Evolutionary conservation across 2,329 filamentous ascomycete genomes (phyloP), one percentile per base, ranked within the genome.

Genomic region (Huntiella omanensis): DNA sequence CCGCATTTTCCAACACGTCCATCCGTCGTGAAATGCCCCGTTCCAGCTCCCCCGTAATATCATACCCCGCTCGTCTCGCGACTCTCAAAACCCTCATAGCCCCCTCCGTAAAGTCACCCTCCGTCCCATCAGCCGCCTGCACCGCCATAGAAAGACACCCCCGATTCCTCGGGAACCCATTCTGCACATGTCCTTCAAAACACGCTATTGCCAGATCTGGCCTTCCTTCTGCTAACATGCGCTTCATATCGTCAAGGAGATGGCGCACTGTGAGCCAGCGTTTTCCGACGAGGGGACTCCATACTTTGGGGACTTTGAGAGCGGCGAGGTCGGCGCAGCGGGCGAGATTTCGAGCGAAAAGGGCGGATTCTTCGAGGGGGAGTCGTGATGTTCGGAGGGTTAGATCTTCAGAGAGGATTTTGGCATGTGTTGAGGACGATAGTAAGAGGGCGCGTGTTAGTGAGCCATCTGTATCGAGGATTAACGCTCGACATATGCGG

Each of bases 191-290:
- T 28, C 16, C 33, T 22, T 47, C 40, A 28, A 50, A 50, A 11
- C 32, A 22, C 4, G 40, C 37, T n/a, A 46, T 38, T 1, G 44
- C 48, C 4, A 43, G 40, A 4, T 33, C 32, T 3, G 33, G 33
- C 4, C 43, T 37, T 5, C 41, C 45, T 5, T 42, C 6, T 5
- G 42, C 36, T 22, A 47, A 41, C 8, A 36, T 33, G 4, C 32
- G 19, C 41, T 50, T 50, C 48, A 50, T 50, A n/a, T 39, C 19
- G 13, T 15, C 44, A 33, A 50, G 43, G 10, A 50, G 22, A 10
- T 28, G 6, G 3, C 22, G 22, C 2, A 28, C 22, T 7, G 22
- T 28, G 22, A 28, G 22, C 22, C 22, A 28, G 22, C 22, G 22
- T 10, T 28, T 28, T 7, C 22, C 22, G 7, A 28, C 22, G 22